Conservation (phyloP, 176 grass and related monocot species). For the Eleusine indica region DNA sequence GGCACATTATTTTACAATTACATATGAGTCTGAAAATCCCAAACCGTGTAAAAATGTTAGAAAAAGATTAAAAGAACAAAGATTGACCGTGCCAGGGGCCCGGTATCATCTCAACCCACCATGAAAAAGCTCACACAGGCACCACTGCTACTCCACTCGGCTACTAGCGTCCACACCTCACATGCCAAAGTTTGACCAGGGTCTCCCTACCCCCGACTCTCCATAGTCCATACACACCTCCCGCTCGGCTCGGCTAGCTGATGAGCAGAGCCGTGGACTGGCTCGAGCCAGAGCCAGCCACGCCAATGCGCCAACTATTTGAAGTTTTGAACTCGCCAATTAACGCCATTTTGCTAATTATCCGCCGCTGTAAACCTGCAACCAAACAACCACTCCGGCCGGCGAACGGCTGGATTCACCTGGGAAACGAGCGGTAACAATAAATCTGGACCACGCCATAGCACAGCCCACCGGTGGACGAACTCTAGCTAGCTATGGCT, state of each 20-base stretch:
- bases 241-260: not conserved
- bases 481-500: not conserved
- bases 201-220: not conserved
- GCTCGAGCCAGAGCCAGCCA: not conserved
- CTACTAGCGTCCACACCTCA: conserved; percentile 12
- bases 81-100: too few species aligned
- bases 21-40: too few species aligned
- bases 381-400: not conserved
- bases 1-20: too few species aligned
- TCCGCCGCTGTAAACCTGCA: not conserved
- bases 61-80: too few species aligned
- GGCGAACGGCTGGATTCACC: not conserved
- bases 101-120: too few species aligned
- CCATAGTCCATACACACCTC: too few species aligned
- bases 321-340: not conserved
- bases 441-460: conserved; percentile 7
- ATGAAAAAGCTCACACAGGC: too few species aligned
- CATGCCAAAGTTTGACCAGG: conserved; percentile 35
- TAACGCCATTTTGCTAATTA: not conserved
- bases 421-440: conserved; percentile 11
- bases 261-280: not conserved
- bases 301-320: not conserved
- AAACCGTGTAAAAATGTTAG: not conserved
- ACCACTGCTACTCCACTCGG: not conserved
- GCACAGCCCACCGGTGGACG: not conserved